Evolutionary conservation across 1,284 basidiomycete species (phyloP).

Genomic region (Leucoagaricus sp.): DNA sequence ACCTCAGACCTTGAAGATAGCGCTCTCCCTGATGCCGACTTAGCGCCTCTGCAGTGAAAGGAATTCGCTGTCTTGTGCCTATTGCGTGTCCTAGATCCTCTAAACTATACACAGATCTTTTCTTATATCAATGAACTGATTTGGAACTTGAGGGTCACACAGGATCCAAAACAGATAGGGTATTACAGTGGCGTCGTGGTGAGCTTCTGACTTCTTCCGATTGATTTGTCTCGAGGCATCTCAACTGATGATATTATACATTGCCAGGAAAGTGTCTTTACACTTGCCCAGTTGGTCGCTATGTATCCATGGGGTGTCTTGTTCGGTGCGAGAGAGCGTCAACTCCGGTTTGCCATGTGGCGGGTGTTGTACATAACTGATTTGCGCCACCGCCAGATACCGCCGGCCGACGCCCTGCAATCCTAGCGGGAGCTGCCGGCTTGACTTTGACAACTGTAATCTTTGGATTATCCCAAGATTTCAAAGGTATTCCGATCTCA

Average conservation of each 20-base stretch:
- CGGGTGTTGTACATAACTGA: neutral
- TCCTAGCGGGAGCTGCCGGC: conserved; percentile 53
- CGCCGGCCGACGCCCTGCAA: conserved; percentile 59
- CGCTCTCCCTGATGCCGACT: neutral
- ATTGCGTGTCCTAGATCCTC: conserved; percentile 40
- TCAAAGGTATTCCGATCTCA: conserved; percentile 44
- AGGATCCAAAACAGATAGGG: conserved; percentile 37
- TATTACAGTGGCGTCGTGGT: conserved; percentile 45
- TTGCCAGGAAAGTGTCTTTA: conserved; percentile 57
- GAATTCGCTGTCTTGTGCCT: conserved; percentile 35
- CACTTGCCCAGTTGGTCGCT: conserved; percentile 55
- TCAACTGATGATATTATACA: neutral
- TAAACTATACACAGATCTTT: conserved; percentile 39
- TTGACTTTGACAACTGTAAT: conserved; percentile 47
- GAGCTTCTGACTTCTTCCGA: conserved; percentile 2
- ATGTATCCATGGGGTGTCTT: conserved; percentile 59
- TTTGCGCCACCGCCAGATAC: conserved; percentile 33
- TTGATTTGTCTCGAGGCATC: neutral
- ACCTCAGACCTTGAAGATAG: neutral
- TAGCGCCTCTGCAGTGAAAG: conserved; percentile 23
- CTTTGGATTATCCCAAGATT: conserved; percentile 56
- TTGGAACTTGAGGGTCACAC: conserved; percentile 33
- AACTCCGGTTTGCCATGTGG: neutral
- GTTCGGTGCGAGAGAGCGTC: conserved; percentile 5
- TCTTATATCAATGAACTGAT: conserved; percentile 44